These are phyloP conservation scores for Metschnikowia santaceciliae DNA, from an alignment of 805 yeast species.

Conservation along the genomic window DNA sequence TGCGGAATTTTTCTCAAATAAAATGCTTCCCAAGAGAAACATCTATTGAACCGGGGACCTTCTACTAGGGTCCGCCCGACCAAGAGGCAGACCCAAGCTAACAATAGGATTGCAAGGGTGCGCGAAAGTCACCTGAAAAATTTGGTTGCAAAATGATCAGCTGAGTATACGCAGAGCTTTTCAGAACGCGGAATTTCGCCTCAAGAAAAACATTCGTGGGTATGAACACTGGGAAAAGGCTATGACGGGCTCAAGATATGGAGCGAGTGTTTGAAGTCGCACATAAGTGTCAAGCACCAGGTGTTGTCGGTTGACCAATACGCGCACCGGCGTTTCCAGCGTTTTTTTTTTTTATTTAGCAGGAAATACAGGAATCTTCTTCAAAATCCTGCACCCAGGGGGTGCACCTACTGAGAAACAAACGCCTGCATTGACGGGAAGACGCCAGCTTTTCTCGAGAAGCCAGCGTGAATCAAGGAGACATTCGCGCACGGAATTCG, in stretches of 20 bases:
- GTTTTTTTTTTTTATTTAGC: background rate
- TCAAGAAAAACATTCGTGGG: background rate
- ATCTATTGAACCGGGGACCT: background rate
- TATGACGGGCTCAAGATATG: background rate
- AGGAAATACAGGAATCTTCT: background rate
- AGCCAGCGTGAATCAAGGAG: background rate
- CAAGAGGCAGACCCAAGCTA: background rate
- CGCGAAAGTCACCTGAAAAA: background rate
- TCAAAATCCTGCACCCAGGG: background rate
- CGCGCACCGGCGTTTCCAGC: background rate
- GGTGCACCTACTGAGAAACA: background rate
- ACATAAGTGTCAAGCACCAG: background rate
- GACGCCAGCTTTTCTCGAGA: background rate
- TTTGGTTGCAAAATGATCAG: constrained; percentile 4
- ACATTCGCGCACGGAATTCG: background rate
- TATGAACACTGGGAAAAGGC: background rate
- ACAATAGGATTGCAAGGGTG: background rate
- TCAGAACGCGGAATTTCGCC: background rate
- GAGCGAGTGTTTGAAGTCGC: background rate
- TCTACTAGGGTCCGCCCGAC: too few relatives aligned
- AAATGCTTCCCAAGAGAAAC: background rate
- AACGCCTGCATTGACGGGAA: constrained; percentile 1
- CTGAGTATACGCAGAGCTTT: background rate
- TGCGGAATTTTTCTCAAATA: background rate
- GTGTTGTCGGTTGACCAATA: background rate